These are phyloP conservation scores for Aegilops longissima DNA, from an alignment of 176 grass and related monocot species.

Conservation along the genomic window DNA sequence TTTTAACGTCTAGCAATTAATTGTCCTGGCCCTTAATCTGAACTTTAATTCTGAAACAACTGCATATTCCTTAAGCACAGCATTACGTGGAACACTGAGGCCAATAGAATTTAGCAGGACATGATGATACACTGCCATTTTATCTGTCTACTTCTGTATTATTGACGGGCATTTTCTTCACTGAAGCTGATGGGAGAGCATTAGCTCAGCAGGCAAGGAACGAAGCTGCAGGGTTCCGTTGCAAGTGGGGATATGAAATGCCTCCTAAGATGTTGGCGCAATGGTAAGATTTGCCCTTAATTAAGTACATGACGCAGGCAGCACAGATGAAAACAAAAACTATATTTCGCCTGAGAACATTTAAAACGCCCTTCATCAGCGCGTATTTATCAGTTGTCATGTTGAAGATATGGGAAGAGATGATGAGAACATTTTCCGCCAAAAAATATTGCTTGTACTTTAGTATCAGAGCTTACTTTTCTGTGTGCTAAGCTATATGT, in stretches of 20 bases:
- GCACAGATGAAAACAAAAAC: background rate
- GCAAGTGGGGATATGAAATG: slow-evolving; percentile 76
- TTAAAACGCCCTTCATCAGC: background rate
- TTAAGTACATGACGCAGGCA: slow-evolving; percentile 2
- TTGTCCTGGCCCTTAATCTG: background rate
- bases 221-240: slow-evolving; percentile 51
- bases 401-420: background rate
- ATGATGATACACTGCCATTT: background rate
- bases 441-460: background rate
- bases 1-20: background rate
- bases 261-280: slow-evolving; percentile 57
- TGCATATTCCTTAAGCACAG: background rate
- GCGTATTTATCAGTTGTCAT: background rate
- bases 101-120: background rate
- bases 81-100: background rate
- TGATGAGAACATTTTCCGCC: background rate
- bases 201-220: slow-evolving; percentile 61
- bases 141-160: background rate
- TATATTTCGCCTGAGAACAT: background rate
- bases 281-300: slow-evolving; percentile 43
- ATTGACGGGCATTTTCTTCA: slow-evolving; percentile 1
- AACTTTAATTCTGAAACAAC: background rate
- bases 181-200: slow-evolving; percentile 52
- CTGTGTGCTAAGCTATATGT: background rate
- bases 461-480: background rate